These are phyloP conservation scores for Rhodotorula taiwanensis DNA, from an alignment of 768 basidiomycete species.

Conservation along the genomic window DNA sequence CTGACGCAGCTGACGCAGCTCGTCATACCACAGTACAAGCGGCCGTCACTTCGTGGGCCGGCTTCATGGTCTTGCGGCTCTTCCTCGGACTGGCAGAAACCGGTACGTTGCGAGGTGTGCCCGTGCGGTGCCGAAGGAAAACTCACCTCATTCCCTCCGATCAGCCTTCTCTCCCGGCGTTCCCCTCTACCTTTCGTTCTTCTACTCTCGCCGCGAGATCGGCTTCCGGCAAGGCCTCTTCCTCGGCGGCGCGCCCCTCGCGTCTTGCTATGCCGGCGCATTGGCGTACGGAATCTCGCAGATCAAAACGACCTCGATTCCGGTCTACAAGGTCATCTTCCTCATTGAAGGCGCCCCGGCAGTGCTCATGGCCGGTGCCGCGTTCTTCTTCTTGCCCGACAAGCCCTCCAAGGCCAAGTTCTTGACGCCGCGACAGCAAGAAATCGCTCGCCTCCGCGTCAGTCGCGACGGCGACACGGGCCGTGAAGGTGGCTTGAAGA, in stretches of 20 bases:
- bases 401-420: constrained; percentile 11
- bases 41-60: constrained; percentile 4
- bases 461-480: background rate
- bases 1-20: too few species aligned
- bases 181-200: constrained; percentile 13
- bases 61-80: constrained; percentile 13
- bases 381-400: constrained; percentile 20
- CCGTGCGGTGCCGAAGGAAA: too few species aligned
- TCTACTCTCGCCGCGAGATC: constrained; percentile 13
- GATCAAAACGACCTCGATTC: constrained; percentile 1
- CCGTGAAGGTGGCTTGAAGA: background rate
- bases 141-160: too few species aligned
- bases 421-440: constrained; percentile 11
- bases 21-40: background rate
- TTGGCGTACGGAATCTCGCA: constrained; percentile 21
- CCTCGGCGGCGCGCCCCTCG: constrained; percentile 7
- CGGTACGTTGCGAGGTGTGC: too few species aligned
- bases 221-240: constrained; percentile 15
- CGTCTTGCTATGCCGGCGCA: constrained; percentile 9
- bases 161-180: constrained; percentile 1
- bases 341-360: constrained; percentile 21
- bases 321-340: constrained; percentile 4
- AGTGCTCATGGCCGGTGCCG: background rate
- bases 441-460: constrained; percentile 2
- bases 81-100: constrained; percentile 15